phyloP scores from a whole-genome alignment of 257 asterid species.

The Nicotiana knightiana region DNA sequence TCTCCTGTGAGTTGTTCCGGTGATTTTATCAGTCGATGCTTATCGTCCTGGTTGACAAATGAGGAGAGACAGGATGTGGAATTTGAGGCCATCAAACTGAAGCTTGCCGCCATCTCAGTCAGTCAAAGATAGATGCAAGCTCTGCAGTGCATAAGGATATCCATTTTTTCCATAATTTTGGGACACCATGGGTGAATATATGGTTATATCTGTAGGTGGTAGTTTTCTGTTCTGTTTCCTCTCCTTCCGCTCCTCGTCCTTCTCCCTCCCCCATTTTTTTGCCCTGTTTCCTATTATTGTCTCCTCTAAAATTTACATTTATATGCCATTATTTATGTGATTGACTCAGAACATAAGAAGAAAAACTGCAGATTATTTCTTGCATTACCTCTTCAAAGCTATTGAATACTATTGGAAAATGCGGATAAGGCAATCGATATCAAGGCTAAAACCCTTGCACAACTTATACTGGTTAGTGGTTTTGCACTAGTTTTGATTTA shows the following conservation, averaged over 20 bases:
- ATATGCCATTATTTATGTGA: background rate
- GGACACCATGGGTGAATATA: background rate
- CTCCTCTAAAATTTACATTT: background rate
- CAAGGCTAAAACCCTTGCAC: too few species aligned
- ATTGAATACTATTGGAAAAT: background rate
- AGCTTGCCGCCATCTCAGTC: conserved; percentile 32
- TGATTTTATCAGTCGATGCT: conserved; percentile 57
- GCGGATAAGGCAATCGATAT: too few species aligned
- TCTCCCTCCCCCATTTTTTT: background rate
- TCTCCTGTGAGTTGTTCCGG: conserved; percentile 16
- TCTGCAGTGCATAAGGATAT: background rate
- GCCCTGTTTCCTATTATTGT: background rate
- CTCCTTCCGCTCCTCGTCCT: background rate
- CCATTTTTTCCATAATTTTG: background rate
- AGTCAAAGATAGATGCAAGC: background rate
- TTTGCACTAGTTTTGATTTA: too few species aligned
- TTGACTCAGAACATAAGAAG: background rate
- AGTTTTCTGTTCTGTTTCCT: background rate
- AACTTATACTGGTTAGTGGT: too few species aligned
- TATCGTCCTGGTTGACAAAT: conserved; percentile 54
- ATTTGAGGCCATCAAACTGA: conserved; percentile 47
- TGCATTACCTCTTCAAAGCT: background rate
- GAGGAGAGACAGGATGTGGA: conserved; percentile 57
- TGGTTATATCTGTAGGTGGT: background rate
- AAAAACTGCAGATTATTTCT: background rate